Conservation (phyloP, 257 asterid genomes). For the Gentiana straminea region DNA sequence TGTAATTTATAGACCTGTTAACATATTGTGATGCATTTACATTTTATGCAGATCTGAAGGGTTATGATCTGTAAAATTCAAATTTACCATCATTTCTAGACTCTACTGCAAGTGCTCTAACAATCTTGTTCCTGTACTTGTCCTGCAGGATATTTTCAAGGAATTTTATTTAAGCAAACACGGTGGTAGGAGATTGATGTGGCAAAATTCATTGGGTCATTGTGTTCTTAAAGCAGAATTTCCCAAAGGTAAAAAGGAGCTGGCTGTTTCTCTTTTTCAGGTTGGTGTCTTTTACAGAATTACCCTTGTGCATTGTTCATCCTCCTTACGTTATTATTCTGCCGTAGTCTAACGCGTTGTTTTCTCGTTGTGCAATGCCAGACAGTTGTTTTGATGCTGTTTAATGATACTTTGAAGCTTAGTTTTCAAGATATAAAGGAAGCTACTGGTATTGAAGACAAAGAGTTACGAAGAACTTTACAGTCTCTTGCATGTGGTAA, state of each 20-base stretch:
- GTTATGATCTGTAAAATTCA: too few species aligned
- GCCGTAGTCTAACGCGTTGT: slow-evolving; percentile 3
- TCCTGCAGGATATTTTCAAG: slow-evolving; percentile 78
- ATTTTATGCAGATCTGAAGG: too few species aligned
- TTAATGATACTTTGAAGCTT: slow-evolving; percentile 77
- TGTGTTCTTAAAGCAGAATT: slow-evolving; percentile 89
- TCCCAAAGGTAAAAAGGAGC: slow-evolving; percentile 88
- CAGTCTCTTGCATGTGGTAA: slow-evolving; percentile 99
- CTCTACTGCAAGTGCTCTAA: too few species aligned
- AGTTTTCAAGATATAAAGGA: slow-evolving; percentile 91
- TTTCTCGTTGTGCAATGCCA: slow-evolving; percentile 19
- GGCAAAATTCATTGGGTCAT: slow-evolving; percentile 96
- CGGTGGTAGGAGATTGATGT: slow-evolving; percentile 96
- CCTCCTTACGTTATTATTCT: not conserved
- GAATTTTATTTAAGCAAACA: slow-evolving; percentile 94
- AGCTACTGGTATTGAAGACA: slow-evolving; percentile 84
- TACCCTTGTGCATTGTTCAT: not conserved
- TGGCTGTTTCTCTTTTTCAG: slow-evolving; percentile 97
- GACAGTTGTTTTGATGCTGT: slow-evolving; percentile 93
- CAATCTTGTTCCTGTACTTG: not conserved
- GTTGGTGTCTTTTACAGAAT: slow-evolving; percentile 28
- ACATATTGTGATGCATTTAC: too few species aligned
- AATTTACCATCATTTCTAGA: too few species aligned
- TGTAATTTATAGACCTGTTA: too few species aligned
- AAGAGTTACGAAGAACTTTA: slow-evolving; percentile 79